Evolutionary conservation across 352 stramenopile species (phyloP), one percentile per base, ranked within the genome.

Genomic region (Globisporangium spinosum): DNA sequence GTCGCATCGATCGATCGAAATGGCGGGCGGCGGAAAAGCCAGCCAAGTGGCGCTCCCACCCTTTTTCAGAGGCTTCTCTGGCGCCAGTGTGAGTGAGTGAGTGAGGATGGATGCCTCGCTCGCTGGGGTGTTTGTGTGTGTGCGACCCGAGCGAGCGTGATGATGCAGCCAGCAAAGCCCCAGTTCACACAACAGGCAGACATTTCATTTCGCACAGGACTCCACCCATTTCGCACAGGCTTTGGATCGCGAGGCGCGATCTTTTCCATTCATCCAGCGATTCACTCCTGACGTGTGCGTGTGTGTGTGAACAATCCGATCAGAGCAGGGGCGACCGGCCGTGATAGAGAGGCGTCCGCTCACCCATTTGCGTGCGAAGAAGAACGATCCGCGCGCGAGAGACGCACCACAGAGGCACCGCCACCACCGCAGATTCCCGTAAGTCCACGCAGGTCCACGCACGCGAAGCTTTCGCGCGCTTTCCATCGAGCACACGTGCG

Each of bases 211-310:
- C 43, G 43, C 43, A 20, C 43, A 49, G 22, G 38, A 64, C 58
- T 64, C 58, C 58, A 64, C 58, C 58, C 58, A 64, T 64, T 63
- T 61, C 55, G 8, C 55, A 32, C 22, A 10, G 38, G 17, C 45
- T 55, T 55, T 56, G 9, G 51, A 57, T 32, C 51, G 10, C 51
- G 9, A 4, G 7, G 51, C 51, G 23, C 22, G 22, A 34, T 58
- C 23, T 58, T 58, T 34, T 58, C 17, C 51, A 1, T 57, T 27
- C 13, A 57, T 29, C 23, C 51, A 20, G 9, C 17, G 15, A 58
- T n/a, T 57, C 51, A 29, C 51, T 34, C 10, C 49, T 56, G 51
- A 34, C 51, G 49, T 12, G 4, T 13, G 17, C 12, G 17, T 17
- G 51, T 22, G 51, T 29, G 51, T 27, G 23, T 58, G 43, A 49